phyloP scores from a whole-genome alignment of 306 rosid species.

The Pyrus communis region DNA sequence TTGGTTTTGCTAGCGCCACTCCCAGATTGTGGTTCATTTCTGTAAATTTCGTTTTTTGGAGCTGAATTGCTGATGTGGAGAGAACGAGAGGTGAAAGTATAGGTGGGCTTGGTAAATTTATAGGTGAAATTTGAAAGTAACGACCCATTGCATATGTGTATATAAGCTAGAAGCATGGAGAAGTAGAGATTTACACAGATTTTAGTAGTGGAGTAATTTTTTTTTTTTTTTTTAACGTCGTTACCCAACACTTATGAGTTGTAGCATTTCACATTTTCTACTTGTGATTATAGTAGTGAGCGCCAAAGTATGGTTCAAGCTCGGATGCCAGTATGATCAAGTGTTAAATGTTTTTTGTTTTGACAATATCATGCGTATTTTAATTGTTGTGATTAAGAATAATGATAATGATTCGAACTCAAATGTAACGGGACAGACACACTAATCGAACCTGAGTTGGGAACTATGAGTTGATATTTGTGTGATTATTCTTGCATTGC shows the following conservation, averaged over 20 bases:
- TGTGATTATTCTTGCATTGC: not conserved
- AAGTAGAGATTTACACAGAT: not conserved
- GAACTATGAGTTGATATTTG: not conserved
- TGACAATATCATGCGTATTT: too few species aligned
- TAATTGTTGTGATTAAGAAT: not conserved
- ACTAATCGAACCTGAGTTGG: not conserved
- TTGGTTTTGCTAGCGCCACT: too few species aligned
- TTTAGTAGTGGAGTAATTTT: not conserved
- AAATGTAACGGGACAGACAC: not conserved
- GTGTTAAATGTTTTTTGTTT: not conserved
- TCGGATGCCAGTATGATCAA: not conserved
- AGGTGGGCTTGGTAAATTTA: conserved; percentile 9
- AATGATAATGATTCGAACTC: not conserved
- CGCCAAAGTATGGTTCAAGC: not conserved
- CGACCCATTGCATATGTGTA: not conserved
- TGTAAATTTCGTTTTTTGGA: too few species aligned
- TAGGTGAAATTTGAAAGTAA: not conserved
- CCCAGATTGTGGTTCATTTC: too few species aligned
- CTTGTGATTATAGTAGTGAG: not conserved
- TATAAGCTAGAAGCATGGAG: not conserved
- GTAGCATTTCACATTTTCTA: not conserved
- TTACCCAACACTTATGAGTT: not conserved
- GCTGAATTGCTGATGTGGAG: not conserved
- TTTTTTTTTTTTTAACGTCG: not conserved
- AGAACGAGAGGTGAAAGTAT: not conserved